Evolutionary conservation across 106 monocot genomes (phyloP).

Genomic region (Cymbidium sinense): DNA sequence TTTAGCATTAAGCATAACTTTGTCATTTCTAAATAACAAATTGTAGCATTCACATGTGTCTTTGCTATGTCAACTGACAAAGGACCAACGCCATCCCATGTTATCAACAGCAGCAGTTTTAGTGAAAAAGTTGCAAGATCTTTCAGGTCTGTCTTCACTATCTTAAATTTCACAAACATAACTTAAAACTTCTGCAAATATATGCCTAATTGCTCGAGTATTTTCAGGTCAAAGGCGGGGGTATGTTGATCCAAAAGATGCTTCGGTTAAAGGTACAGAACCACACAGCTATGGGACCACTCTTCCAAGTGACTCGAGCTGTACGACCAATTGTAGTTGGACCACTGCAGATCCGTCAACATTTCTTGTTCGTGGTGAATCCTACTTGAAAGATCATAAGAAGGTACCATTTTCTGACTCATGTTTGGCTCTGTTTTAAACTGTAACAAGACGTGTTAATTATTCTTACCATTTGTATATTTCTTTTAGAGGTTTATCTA

Average conservation of each 20-base stretch:
- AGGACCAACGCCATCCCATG: slow-evolving; percentile 56
- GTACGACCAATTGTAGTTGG: slow-evolving; percentile 61
- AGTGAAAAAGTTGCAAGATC: slow-evolving; percentile 62
- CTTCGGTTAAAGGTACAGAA: slow-evolving; percentile 14
- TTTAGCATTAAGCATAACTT: not conserved
- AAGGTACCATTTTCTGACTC: slow-evolving; percentile 42
- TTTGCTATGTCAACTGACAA: not conserved
- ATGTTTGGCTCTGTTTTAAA: not conserved
- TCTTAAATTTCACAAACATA: not conserved
- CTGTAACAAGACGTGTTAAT: not conserved
- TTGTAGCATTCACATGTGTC: not conserved
- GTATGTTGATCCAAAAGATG: slow-evolving; percentile 61
- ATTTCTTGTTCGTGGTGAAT: slow-evolving; percentile 79
- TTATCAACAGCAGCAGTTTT: slow-evolving; percentile 58
- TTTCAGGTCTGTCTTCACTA: slow-evolving; percentile 48
- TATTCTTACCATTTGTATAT: not conserved
- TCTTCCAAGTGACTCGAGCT: slow-evolving; percentile 66
- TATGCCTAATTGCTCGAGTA: not conserved
- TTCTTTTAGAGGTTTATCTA: slow-evolving; percentile 1
- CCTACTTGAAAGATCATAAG: slow-evolving; percentile 74
- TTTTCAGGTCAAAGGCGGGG: slow-evolving; percentile 70
- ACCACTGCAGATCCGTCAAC: slow-evolving; percentile 77
- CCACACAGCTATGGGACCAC: slow-evolving; percentile 72
- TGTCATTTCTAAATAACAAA: not conserved
- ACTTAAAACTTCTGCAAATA: not conserved